Evolutionary conservation across 768 basidiomycete genomes (phyloP).

Genomic region (Tubosaeta sp.): DNA sequence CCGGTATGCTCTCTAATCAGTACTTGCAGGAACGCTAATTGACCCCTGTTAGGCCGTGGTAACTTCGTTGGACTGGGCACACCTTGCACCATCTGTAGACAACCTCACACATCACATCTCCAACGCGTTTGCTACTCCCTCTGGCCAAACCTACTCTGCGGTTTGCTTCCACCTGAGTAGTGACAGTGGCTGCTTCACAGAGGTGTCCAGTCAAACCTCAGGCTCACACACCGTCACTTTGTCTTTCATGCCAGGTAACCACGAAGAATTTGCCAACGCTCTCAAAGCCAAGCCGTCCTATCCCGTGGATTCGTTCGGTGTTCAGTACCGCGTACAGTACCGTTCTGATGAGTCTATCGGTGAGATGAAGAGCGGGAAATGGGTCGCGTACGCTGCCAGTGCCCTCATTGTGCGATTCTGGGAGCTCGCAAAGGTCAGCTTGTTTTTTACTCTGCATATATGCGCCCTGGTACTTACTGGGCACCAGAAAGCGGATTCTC

Average conservation of each 20-base stretch:
- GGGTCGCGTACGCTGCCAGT: conserved; percentile 84
- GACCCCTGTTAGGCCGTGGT: conserved; percentile 22
- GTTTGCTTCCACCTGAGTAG: conserved; percentile 44
- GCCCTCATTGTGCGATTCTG: conserved; percentile 79
- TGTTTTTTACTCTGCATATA: conserved; percentile 3
- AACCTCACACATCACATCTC: conserved; percentile 51
- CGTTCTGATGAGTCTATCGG: conserved; percentile 48
- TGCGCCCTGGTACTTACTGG: conserved; percentile 12
- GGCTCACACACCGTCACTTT: conserved; percentile 44
- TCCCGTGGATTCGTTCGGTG: conserved; percentile 34
- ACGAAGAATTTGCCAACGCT: conserved; percentile 48
- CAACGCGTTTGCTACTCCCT: conserved; percentile 34
- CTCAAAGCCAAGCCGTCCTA: conserved; percentile 29
- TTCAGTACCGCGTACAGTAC: conserved; percentile 51
- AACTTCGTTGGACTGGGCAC: conserved; percentile 33
- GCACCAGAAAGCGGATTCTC: conserved; percentile 82
- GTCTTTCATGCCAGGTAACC: conserved; percentile 45
- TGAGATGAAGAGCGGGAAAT: conserved; percentile 77
- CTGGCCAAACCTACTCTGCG: conserved; percentile 45
- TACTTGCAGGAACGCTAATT: neutral
- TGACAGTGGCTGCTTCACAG: conserved; percentile 38
- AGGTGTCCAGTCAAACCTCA: conserved; percentile 30
- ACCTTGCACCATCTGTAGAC: conserved; percentile 40
- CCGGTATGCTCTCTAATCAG: conserved; percentile 24
- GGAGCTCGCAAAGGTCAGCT: conserved; percentile 70